phyloP scores from a whole-genome alignment of 495 filamentous ascomycete species.

The Lentithecium fluviatile region DNA sequence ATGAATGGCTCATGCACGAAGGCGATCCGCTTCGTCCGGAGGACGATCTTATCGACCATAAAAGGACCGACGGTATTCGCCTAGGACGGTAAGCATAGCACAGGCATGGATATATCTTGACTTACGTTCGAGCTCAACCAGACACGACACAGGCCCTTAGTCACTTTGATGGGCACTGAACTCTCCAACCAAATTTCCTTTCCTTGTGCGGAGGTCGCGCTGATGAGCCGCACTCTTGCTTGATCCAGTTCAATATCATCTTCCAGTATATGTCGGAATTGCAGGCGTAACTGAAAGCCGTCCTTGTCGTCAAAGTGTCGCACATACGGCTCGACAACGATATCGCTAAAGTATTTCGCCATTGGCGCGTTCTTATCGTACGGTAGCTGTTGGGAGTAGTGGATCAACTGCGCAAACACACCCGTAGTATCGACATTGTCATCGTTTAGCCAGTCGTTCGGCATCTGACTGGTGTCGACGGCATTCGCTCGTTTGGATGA shows the following conservation, averaged over 20 bases:
- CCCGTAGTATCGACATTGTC: slow-evolving; percentile 56
- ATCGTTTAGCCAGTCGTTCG: slow-evolving; percentile 50
- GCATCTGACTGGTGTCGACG: slow-evolving; percentile 9
- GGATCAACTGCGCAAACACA: slow-evolving; percentile 65
- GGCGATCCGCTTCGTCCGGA: slow-evolving; percentile 66
- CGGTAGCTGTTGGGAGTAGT: slow-evolving; percentile 59
- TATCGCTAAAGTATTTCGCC: slow-evolving; percentile 67
- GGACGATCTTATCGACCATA: slow-evolving; percentile 67
- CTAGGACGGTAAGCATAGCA: slow-evolving; percentile 37
- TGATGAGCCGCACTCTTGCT: slow-evolving; percentile 64
- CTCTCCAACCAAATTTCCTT: slow-evolving; percentile 67
- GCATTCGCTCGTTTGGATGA: slow-evolving; percentile 9
- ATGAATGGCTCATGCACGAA: slow-evolving; percentile 59
- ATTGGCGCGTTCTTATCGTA: slow-evolving; percentile 67
- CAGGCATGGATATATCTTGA: not conserved
- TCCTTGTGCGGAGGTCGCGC: slow-evolving; percentile 46
- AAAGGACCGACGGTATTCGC: slow-evolving; percentile 72
- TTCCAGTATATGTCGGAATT: slow-evolving; percentile 68
- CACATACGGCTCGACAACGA: slow-evolving; percentile 68
- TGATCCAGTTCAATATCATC: slow-evolving; percentile 67
- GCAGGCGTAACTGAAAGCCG: slow-evolving; percentile 71
- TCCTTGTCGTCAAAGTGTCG: slow-evolving; percentile 70
- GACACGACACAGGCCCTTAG: slow-evolving; percentile 55
- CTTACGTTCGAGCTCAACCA: slow-evolving; percentile 54
- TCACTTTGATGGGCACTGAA: slow-evolving; percentile 47